Conservation (phyloP, 129 eudicot species). For the Mikania micrantha region DNA sequence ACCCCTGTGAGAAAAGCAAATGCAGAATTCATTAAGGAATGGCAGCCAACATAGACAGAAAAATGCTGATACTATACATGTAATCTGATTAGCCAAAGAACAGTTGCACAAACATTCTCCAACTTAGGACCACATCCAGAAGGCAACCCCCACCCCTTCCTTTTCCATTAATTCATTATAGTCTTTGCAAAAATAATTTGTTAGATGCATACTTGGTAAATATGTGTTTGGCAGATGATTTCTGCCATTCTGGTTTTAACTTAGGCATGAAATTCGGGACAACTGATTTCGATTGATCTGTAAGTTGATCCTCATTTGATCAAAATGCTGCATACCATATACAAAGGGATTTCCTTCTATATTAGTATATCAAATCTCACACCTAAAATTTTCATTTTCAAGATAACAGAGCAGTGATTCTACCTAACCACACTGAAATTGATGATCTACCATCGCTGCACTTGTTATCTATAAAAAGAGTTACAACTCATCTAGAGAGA, state of each 20-base stretch:
- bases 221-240: neutral
- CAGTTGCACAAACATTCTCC: neutral
- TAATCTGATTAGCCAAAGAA: neutral
- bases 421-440: neutral
- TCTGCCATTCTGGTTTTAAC: neutral
- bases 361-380: neutral
- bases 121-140: neutral
- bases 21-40: neutral
- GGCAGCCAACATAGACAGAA: neutral
- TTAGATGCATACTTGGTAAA: neutral
- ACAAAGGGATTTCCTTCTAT: neutral
- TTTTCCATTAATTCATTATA: neutral
- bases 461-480: neutral
- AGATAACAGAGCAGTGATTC: neutral
- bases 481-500: neutral
- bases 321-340: neutral
- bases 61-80: neutral
- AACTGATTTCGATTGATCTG: neutral
- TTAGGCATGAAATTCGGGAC: neutral
- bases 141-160: neutral
- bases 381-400: neutral
- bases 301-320: neutral
- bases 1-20: slow-evolving; percentile 38
- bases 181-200: neutral
- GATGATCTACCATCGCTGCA: neutral